Conservation (phyloP, 306 rosid genomes). For the Cucurbita moschata region DNA sequence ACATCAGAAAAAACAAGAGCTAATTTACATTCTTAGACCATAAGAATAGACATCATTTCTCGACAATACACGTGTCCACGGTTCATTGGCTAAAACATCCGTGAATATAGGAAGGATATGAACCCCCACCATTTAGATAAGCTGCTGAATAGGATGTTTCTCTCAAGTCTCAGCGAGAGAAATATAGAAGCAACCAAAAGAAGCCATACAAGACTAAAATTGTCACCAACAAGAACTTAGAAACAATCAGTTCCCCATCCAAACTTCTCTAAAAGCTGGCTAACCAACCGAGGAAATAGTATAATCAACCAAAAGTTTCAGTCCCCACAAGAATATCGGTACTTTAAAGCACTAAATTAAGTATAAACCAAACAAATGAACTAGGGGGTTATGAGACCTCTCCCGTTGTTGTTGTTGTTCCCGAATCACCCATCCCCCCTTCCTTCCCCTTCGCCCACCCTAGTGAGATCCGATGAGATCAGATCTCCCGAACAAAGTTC, state of each 20-base stretch:
- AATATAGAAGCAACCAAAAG: background rate
- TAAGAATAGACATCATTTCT: background rate
- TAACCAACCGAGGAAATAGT: conserved; percentile 1
- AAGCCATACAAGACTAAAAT: background rate
- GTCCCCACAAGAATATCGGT: background rate
- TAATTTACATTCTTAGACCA: background rate
- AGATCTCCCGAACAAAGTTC: no score
- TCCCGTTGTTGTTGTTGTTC: no score
- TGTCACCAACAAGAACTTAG: background rate
- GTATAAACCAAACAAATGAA: background rate
- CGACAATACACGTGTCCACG: background rate
- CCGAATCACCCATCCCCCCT: no score
- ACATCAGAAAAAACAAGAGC: background rate
- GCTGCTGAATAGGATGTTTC: background rate
- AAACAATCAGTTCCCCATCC: background rate
- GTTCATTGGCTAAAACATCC: background rate
- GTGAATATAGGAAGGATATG: background rate
- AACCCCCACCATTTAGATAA: background rate
- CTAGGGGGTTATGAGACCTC: no score
- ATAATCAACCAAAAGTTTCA: background rate
- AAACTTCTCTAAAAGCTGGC: background rate
- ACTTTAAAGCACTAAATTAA: background rate
- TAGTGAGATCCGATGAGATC: no score
- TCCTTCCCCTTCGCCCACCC: no score
- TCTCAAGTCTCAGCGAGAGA: background rate